Base-by-base conservation (phyloP, 31 red algal species). In the Endocladia muricata region DNA sequence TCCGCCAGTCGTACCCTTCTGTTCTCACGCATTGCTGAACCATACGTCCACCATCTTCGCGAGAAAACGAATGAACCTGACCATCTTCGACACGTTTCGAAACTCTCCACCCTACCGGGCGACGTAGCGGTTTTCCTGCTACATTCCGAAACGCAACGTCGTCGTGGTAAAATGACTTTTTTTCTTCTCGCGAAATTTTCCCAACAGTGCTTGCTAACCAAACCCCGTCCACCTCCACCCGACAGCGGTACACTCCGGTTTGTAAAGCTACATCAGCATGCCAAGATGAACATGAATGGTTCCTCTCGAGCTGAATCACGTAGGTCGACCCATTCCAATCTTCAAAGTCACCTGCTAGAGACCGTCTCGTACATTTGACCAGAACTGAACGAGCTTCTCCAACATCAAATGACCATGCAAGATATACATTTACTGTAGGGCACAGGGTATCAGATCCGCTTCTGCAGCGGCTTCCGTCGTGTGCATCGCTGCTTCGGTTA, bases 1-100 rank as follows among this genome's bases (percentile, higher is more conserved):
- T 26, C 31, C 62, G 82, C 82, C 82, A 86, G 39, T 86, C 82
- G 37, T 86, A 86, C 3, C 82, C 82, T 38, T 86, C 70, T 36
- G 72, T 75, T 39, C 82, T 52, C 39, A 61, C 60, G 34, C 82
- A 86, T 3, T 86, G 48, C 41, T 36, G 44, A 22, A 76, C 37
- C 43, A 86, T 11, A 43, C 59, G 9, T 19, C 42, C 73, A 21
- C 17, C 70, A 19, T 77, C 47, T 15, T 76, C 57, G 13, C 22
- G n/a, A 5, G 70, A 75, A 35, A 86, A 68, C 23, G 82, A 44
- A 61, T 77, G 82, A 5, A 77, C 82, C 3, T 60, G 42, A 23
- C 70, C 70, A n/a, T 41, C 28, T 40, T 9, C 43, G 55, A 34
- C 17, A 3, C 56, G 29, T 33, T 84, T 44, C 44, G 82, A 62